Evolutionary conservation across 139 green algal genomes (phyloP).

Genomic region (Chloropicon primus): DNA sequence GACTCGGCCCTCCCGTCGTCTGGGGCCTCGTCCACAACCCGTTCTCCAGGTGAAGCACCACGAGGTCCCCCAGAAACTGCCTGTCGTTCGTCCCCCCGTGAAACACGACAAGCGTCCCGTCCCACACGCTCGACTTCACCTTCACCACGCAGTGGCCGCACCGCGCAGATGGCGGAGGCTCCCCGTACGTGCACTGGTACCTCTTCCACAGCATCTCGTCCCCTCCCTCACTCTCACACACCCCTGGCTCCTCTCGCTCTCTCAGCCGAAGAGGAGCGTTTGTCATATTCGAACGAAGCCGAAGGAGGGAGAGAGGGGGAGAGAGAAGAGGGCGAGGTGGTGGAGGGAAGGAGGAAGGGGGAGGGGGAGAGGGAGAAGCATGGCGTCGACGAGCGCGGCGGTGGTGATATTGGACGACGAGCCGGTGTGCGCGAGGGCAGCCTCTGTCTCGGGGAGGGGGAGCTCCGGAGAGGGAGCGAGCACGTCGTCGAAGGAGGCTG

Average conservation of each 20-base stretch:
- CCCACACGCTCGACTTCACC: not conserved
- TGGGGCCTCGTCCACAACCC: not conserved
- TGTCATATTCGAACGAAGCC: too few relatives aligned
- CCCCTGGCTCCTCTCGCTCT: too few relatives aligned
- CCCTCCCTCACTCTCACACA: too few relatives aligned
- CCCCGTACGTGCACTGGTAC: not conserved
- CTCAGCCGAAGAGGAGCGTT: too few relatives aligned
- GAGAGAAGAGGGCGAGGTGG: too few relatives aligned
- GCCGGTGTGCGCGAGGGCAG: too few relatives aligned
- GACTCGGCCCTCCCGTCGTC: not conserved
- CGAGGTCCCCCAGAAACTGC: slow-evolving; percentile 4
- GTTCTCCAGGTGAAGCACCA: not conserved
- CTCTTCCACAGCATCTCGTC: not conserved
- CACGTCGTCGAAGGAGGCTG: not conserved
- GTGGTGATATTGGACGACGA: not conserved
- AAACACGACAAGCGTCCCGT: not conserved
- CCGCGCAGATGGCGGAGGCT: not conserved
- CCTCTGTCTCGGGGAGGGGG: not conserved
- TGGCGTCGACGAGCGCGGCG: not conserved
- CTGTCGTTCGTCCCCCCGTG: not conserved
- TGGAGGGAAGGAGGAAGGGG: too few relatives aligned
- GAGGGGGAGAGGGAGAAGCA: too few relatives aligned
- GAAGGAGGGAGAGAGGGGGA: too few relatives aligned
- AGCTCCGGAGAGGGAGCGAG: not conserved
- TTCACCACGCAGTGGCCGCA: not conserved